A percentile compares a stretch with the other conserved stretches of the same genome.
Evolutionary conservation across 164 flowering plant species (phyloP).

Genomic region (Magnolia officinalis): DNA sequence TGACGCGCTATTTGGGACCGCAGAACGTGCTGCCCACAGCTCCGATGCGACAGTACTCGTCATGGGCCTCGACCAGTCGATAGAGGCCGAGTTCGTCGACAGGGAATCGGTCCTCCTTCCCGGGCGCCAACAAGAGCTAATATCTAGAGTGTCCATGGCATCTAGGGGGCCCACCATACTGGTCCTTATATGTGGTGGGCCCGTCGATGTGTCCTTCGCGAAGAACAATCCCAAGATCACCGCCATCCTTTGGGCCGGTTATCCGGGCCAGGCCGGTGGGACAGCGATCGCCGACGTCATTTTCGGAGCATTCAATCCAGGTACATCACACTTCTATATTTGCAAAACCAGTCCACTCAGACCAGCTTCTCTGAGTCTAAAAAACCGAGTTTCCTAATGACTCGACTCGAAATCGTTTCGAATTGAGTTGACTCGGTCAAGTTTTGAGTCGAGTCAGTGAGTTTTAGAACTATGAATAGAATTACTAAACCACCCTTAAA

Average conservation of each 20-base stretch:
- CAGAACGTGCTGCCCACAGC: constrained; percentile 56
- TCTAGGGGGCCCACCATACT: constrained; percentile 69
- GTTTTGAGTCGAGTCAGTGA: too few relatives aligned
- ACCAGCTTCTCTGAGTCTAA: too few relatives aligned
- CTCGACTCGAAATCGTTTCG: too few relatives aligned
- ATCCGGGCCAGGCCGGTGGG: constrained; percentile 94
- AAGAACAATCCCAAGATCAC: constrained; percentile 51
- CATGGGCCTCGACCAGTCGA: constrained; percentile 87
- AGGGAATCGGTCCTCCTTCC: constrained; percentile 64
- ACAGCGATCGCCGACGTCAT: constrained; percentile 83
- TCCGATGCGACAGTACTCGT: constrained; percentile 78
- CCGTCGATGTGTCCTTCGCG: constrained; percentile 76
- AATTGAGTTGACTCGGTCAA: too few relatives aligned
- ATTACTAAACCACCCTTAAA: too few relatives aligned
- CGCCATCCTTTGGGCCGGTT: constrained; percentile 85
- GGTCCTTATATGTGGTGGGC: constrained; percentile 89
- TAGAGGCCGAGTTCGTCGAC: constrained; percentile 78
- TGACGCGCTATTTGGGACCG: constrained; percentile 44
- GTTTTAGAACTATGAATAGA: too few relatives aligned
- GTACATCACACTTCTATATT: constrained; percentile 22
- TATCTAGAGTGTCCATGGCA: constrained; percentile 58
- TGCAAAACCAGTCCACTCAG: not conserved
- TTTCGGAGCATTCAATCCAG: constrained; percentile 77
- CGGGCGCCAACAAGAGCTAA: constrained; percentile 76
- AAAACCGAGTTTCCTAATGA: too few relatives aligned